Percentiles rank a stretch among this genome's conserved stretches.
phyloP scores from a whole-genome alignment of 73 alveolate genomes.

The Tetrahymena elliotti region DNA sequence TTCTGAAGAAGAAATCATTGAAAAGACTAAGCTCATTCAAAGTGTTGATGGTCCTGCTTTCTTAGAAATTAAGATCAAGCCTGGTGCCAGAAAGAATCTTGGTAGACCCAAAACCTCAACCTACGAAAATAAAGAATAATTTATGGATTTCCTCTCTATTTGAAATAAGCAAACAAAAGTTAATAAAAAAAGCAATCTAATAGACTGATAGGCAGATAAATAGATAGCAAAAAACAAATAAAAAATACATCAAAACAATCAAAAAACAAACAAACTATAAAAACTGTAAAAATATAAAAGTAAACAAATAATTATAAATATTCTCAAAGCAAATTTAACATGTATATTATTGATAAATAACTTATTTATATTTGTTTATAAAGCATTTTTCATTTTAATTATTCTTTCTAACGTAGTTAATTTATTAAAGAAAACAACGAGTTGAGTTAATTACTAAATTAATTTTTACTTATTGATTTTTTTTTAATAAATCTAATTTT shows the following conservation, averaged over 20 bases:
- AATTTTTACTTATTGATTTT: background rate
- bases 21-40: constrained; percentile 1
- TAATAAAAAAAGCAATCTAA: background rate
- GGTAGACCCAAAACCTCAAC: constrained; percentile 71
- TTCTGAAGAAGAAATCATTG: constrained; percentile 46
- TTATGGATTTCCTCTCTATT: constrained; percentile 43
- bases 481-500: too few relatives aligned
- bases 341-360: background rate
- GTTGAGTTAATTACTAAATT: too few relatives aligned
- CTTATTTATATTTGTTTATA: background rate
- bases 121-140: constrained; percentile 50
- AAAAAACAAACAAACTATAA: background rate
- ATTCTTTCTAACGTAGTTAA: background rate
- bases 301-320: background rate
- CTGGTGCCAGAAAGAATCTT: constrained; percentile 59
- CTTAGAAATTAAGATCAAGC: constrained; percentile 49
- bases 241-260: too few relatives aligned
- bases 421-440: too few relatives aligned
- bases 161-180: background rate
- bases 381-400: background rate
- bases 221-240: background rate
- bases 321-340: background rate
- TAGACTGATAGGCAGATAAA: background rate
- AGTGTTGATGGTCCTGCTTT: constrained; percentile 51
- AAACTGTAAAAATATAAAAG: background rate